phyloP scores from a whole-genome alignment of 2,329 filamentous ascomycete genomes.

The Verticillium nubilum region DNA sequence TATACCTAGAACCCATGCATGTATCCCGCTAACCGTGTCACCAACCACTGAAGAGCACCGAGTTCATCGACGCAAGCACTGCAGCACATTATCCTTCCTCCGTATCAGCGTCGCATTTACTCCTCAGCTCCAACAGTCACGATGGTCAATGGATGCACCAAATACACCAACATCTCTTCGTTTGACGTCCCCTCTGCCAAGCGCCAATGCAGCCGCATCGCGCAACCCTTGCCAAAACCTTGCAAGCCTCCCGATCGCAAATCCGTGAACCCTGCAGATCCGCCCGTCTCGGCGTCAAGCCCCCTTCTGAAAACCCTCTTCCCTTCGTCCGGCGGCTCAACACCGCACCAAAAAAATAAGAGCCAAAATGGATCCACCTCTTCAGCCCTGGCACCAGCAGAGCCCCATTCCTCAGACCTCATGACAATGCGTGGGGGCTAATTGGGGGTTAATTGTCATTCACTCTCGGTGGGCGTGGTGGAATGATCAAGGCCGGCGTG shows the following conservation, averaged over 20 bases:
- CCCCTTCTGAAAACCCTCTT: background rate
- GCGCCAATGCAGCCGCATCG: background rate
- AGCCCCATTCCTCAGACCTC: background rate
- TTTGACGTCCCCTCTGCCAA: background rate
- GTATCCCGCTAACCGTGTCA: background rate
- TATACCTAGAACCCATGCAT: background rate
- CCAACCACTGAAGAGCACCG: background rate
- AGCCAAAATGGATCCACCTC: too few relatives aligned
- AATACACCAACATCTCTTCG: background rate
- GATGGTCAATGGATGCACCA: background rate
- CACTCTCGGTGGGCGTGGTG: too few relatives aligned
- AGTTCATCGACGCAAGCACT: too few relatives aligned
- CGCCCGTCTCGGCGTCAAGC: background rate
- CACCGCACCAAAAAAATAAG: background rate
- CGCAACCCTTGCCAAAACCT: background rate
- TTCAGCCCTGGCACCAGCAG: too few relatives aligned
- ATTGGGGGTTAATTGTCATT: background rate
- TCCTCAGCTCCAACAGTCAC: background rate
- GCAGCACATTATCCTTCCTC: too few relatives aligned
- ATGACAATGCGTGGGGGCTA: background rate
- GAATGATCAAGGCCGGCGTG: too few relatives aligned
- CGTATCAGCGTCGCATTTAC: background rate
- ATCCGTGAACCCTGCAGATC: background rate
- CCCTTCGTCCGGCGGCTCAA: conserved; percentile 3
- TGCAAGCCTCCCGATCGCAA: background rate